phyloP scores from a whole-genome alignment of 2,329 filamentous ascomycete species.

The Trichoderma hamatum region DNA sequence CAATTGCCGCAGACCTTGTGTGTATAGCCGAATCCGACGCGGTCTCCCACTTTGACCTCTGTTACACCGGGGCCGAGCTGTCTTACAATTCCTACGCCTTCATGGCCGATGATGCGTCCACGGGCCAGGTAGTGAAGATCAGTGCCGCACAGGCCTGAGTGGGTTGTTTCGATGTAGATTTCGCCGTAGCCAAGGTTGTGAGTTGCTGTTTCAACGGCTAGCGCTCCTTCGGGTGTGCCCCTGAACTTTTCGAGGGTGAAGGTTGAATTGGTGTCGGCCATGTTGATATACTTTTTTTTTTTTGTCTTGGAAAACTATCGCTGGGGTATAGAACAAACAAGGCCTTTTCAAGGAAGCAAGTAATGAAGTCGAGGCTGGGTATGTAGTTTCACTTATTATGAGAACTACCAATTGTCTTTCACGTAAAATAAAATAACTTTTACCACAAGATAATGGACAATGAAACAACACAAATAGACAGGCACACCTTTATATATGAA shows the following conservation, averaged over 20 bases:
- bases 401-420: background rate
- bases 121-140: conserved; percentile 9
- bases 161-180: conserved; percentile 8
- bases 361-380: background rate
- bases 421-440: background rate
- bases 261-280: background rate
- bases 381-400: background rate
- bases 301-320: background rate
- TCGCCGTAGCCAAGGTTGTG: conserved; percentile 3
- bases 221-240: conserved; percentile 1
- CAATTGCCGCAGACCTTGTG: conserved; percentile 16
- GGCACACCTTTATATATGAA: background rate
- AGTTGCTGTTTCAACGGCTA: background rate
- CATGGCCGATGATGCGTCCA: conserved; percentile 3
- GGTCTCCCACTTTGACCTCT: conserved; percentile 3
- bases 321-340: background rate
- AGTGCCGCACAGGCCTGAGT: background rate
- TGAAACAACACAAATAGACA: background rate
- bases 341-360: background rate
- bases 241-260: background rate
- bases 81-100: background rate
- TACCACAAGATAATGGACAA: background rate
- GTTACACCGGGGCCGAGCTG: background rate
- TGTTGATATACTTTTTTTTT: background rate
- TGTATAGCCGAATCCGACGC: conserved; percentile 8